Conservation (phyloP, 1,139 yeast genomes). For the Arxiozyma telluris region DNA sequence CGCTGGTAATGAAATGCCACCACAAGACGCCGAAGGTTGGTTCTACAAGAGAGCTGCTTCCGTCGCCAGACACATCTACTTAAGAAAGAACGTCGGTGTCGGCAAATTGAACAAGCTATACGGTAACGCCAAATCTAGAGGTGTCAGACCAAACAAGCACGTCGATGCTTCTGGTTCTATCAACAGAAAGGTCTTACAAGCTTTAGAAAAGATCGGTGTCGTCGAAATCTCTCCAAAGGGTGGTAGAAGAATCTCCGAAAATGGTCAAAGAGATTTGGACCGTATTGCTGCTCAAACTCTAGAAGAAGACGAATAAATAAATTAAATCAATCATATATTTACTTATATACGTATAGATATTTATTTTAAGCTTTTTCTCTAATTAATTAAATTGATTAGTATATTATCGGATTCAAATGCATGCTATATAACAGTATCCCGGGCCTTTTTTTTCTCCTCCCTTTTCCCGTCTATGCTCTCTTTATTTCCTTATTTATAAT, state of each 20-base stretch:
- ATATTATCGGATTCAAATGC: no score
- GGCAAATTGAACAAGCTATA: slow-evolving; percentile 97
- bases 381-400: no score
- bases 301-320: slow-evolving; percentile 70
- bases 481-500: no score
- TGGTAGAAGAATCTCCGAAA: slow-evolving; percentile 99
- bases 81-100: slow-evolving; percentile 99
- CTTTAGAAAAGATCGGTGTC: slow-evolving; percentile 97
- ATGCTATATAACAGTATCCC: no score
- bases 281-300: slow-evolving; percentile 99
- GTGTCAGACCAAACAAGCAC: slow-evolving; percentile 98
- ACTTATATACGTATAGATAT: not conserved
- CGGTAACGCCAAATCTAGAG: slow-evolving; percentile 99
- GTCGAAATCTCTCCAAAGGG: slow-evolving; percentile 95
- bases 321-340: not conserved
- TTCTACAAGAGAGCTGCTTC: slow-evolving; percentile 99
- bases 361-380: not conserved
- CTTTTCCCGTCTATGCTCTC: not conserved
- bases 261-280: slow-evolving; percentile 99
- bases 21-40: slow-evolving; percentile 99
- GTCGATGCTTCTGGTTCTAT: slow-evolving; percentile 98
- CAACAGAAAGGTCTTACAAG: slow-evolving; percentile 97
- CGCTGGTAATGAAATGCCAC: slow-evolving; percentile 98
- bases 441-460: no score
- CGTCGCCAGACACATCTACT: slow-evolving; percentile 99